These are phyloP conservation scores for Calonectria ilicicola DNA, from an alignment of 2,329 filamentous ascomycete genomes.

Conservation along the genomic window DNA sequence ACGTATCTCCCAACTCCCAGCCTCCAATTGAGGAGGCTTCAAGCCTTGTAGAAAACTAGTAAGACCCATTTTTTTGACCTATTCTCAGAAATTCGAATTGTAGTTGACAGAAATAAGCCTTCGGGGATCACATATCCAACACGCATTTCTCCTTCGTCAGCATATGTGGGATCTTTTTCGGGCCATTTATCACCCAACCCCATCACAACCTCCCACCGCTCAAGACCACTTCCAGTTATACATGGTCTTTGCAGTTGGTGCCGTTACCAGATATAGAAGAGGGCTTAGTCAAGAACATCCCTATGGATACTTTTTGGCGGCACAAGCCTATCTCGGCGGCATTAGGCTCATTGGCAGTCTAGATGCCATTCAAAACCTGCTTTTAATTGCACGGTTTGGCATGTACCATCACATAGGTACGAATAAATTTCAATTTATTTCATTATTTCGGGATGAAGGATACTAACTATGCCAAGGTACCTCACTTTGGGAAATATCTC, in stretches of 20 bases:
- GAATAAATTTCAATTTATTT: not conserved
- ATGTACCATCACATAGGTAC: conserved; percentile 37
- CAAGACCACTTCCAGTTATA: not conserved
- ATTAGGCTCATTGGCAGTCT: conserved; percentile 9
- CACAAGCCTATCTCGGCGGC: not conserved
- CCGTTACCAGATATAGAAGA: not conserved
- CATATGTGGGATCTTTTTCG: not conserved
- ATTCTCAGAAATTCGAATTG: not conserved
- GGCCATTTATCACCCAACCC: not conserved
- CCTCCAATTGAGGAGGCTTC: conserved; percentile 7
- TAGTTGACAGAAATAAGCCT: not conserved
- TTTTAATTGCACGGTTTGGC: conserved; percentile 34
- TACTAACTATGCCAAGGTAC: conserved; percentile 12
- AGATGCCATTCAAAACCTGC: conserved; percentile 32
- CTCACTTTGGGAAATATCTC: conserved; percentile 32
- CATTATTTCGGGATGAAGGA: not conserved
- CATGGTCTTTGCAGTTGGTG: not conserved
- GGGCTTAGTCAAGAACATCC: not conserved
- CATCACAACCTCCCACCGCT: not conserved
- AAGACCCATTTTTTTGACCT: not conserved
- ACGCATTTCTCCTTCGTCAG: not conserved
- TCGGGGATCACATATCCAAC: not conserved
- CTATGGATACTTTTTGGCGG: not conserved
- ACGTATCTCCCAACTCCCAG: conserved; percentile 15
- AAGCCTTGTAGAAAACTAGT: conserved; percentile 4